Evolutionary conservation across 1,284 basidiomycete species (phyloP).

Genomic region (Papiliotrema laurentii): DNA sequence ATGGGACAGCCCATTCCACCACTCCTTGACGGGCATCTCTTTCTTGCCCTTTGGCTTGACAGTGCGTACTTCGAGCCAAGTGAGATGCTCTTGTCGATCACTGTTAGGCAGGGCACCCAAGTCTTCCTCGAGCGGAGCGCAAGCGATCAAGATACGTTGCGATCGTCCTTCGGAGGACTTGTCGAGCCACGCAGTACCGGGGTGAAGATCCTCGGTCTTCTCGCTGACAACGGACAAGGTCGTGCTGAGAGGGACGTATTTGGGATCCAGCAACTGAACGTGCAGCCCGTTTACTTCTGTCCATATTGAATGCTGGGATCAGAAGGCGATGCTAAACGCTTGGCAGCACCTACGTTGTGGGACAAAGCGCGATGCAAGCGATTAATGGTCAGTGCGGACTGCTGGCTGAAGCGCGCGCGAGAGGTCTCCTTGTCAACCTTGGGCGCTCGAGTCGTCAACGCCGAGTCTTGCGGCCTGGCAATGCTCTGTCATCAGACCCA

Average conservation of each 20-base stretch:
- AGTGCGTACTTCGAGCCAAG: constrained; percentile 53
- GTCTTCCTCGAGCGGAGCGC: constrained; percentile 3
- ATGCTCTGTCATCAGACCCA: not conserved
- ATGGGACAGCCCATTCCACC: constrained; percentile 58
- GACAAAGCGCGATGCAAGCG: constrained; percentile 63
- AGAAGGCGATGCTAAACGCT: not conserved
- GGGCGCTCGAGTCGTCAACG: constrained; percentile 56
- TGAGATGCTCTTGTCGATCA: no score
- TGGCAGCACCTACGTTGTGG: constrained; percentile 58
- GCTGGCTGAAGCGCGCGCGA: constrained; percentile 56
- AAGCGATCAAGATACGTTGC: constrained; percentile 2
- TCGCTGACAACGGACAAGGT: not conserved
- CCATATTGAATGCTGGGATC: constrained; percentile 38
- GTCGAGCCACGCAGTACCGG: not conserved
- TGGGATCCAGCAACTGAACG: constrained; percentile 14
- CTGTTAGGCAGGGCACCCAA: no score
- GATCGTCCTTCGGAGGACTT: not conserved
- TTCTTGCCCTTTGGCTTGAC: constrained; percentile 60
- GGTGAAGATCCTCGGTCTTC: not conserved
- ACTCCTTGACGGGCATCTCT: constrained; percentile 52
- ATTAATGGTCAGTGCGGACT: constrained; percentile 58
- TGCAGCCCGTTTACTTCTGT: constrained; percentile 15
- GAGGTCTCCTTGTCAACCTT: constrained; percentile 59
- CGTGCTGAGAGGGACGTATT: not conserved
- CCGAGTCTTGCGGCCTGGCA: constrained; percentile 52